Conservation (phyloP, 495 filamentous ascomycete genomes). For the Xylaria acuta region DNA sequence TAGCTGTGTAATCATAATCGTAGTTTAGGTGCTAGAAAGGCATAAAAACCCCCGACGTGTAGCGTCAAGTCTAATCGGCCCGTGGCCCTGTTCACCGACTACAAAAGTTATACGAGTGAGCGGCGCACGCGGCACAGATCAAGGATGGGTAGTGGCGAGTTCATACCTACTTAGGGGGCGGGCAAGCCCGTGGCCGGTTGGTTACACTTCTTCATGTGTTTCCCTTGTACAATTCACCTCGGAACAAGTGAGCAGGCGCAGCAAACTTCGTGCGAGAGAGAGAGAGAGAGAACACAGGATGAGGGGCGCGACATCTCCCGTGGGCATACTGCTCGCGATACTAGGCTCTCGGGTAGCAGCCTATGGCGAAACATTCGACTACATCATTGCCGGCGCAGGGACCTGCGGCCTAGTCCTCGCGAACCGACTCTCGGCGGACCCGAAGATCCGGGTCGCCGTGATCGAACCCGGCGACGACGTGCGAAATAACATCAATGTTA, state of each 20-base stretch:
- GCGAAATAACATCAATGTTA: constrained; percentile 57
- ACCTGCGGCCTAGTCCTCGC: constrained; percentile 62
- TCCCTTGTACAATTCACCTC: background rate
- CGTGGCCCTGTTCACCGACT: background rate
- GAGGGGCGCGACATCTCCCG: background rate
- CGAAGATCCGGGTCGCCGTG: constrained; percentile 54
- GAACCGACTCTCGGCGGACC: constrained; percentile 58
- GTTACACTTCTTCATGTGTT: background rate
- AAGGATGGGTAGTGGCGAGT: background rate
- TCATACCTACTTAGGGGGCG: background rate
- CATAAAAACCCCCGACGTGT: background rate
- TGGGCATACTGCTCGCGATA: background rate
- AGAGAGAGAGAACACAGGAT: constrained; percentile 23
- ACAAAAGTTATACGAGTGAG: background rate
- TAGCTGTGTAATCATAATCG: background rate
- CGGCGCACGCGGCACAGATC: background rate
- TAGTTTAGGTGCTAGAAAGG: background rate
- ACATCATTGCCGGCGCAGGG: constrained; percentile 59
- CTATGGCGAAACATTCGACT: constrained; percentile 47
- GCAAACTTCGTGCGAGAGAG: background rate
- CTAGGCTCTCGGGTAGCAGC: constrained; percentile 20
- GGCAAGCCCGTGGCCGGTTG: background rate
- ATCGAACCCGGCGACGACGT: constrained; percentile 61
- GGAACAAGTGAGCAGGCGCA: background rate
- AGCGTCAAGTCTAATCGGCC: constrained; percentile 10